Percentiles rank a stretch among this genome's conserved stretches.
phyloP scores from a whole-genome alignment of 2,329 filamentous ascomycete species.

The Penicillium sp. region DNA sequence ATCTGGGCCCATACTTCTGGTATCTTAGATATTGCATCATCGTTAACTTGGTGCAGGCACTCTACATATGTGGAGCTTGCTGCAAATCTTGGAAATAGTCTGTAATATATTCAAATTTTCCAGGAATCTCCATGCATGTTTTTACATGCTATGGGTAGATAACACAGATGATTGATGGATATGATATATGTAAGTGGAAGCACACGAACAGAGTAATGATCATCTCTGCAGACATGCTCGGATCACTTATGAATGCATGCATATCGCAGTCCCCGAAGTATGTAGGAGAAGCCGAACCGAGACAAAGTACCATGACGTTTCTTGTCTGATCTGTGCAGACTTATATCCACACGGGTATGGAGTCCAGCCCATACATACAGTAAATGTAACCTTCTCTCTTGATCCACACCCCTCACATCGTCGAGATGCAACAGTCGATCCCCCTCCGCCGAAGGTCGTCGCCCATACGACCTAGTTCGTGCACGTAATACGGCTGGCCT shows the following conservation, averaged over 20 bases:
- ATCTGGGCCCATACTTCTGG: not conserved
- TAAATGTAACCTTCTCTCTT: not conserved
- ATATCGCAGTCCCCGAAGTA: not conserved
- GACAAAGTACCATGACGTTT: not conserved
- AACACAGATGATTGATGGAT: not conserved
- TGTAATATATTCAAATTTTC: not conserved
- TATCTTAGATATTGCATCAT: not conserved
- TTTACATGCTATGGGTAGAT: not conserved
- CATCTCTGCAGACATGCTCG: not conserved
- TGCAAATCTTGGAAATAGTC: no score
- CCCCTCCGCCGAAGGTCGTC: constrained; percentile 33
- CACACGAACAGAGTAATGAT: not conserved
- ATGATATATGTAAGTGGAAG: not conserved
- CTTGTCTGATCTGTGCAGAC: not conserved
- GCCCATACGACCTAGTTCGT: constrained; percentile 30
- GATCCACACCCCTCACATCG: not conserved
- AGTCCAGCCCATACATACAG: not conserved
- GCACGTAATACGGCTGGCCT: constrained; percentile 35
- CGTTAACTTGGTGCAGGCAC: not conserved
- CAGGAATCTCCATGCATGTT: not conserved
- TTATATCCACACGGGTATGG: not conserved
- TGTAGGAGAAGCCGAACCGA: not conserved
- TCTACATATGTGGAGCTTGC: no score
- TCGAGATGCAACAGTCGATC: constrained; percentile 32
- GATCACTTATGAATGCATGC: not conserved